Percentiles rank a stretch among this genome's conserved stretches.
Conservation (phyloP, 2,329 filamentous ascomycete species). For the Mycosphaerella sp. region DNA sequence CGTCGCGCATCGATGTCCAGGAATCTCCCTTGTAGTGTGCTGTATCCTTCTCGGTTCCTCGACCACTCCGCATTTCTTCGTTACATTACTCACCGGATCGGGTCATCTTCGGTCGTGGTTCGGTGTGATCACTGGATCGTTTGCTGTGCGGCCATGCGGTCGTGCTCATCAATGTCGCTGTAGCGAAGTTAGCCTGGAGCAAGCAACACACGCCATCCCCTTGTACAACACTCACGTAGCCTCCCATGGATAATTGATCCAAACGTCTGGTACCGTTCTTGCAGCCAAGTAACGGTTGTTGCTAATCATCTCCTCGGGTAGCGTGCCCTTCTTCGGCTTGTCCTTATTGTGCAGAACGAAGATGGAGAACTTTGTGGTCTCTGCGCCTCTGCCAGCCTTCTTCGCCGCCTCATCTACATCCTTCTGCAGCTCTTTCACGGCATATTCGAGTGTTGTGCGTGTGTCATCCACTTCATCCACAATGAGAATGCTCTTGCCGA, state of each 20-base stretch:
- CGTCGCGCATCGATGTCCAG: no score
- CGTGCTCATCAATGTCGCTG: conserved; percentile 82
- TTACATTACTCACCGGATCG: background rate
- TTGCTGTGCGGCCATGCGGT: conserved; percentile 53
- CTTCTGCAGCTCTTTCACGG: conserved; percentile 87
- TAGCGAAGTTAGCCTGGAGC: background rate
- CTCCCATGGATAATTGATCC: conserved; percentile 99
- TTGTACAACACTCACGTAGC: conserved; percentile 49
- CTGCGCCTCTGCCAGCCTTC: conserved; percentile 57
- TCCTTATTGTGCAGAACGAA: conserved; percentile 99
- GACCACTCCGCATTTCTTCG: background rate
- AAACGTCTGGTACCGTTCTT: conserved; percentile 82
- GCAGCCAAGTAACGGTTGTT: conserved; percentile 75
- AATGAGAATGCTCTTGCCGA: conserved; percentile 86
- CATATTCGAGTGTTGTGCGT: conserved; percentile 87
- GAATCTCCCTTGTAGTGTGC: background rate
- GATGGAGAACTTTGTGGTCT: conserved; percentile 83
- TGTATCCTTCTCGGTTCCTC: background rate
- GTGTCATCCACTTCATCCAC: conserved; percentile 97
- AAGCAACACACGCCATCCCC: background rate
- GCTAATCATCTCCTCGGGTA: conserved; percentile 71
- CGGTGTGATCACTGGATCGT: conserved; percentile 10
- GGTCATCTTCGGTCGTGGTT: background rate
- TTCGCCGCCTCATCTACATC: conserved; percentile 78
- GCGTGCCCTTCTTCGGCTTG: conserved; percentile 84